A percentile compares a stretch with the other conserved stretches of the same genome.
phyloP scores from a whole-genome alignment of 2,329 filamentous ascomycete species.

The Ascochyta clinopodiicola region DNA sequence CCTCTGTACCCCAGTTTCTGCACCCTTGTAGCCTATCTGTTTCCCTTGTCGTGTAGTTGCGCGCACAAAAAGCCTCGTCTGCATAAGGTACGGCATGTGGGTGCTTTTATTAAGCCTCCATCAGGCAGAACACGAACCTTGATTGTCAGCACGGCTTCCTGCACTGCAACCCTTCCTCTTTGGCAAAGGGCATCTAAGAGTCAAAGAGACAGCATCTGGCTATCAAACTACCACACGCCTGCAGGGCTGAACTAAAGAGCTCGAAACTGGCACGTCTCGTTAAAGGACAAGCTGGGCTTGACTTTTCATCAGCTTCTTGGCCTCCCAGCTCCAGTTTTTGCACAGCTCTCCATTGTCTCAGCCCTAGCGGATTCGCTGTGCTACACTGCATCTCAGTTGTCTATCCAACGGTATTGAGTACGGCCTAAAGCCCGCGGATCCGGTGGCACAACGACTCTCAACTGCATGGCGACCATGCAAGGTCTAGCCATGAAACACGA shows the following conservation, averaged over 20 bases:
- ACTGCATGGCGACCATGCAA: conserved; percentile 19
- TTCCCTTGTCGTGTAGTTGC: conserved; percentile 9
- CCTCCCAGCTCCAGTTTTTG: not conserved
- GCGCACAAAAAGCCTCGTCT: not conserved
- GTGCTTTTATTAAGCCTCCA: not conserved
- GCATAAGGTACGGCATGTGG: not conserved
- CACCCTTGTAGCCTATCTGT: not conserved
- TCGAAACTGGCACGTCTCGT: not conserved
- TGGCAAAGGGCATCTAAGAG: not conserved
- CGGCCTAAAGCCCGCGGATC: conserved; percentile 1
- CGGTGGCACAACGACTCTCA: conserved; percentile 14
- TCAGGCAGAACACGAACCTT: not conserved
- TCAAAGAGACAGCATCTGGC: not conserved
- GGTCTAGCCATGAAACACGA: conserved; percentile 14
- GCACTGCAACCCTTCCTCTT: not conserved
- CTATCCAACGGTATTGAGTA: conserved; percentile 14
- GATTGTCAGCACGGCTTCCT: not conserved
- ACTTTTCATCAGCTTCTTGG: not conserved
- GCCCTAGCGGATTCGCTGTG: not conserved
- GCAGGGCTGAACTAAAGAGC: not conserved
- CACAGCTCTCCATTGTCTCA: conserved; percentile 7
- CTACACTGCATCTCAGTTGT: conserved; percentile 15
- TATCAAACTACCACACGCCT: not conserved
- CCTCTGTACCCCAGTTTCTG: conserved; percentile 4
- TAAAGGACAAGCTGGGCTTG: conserved; percentile 2